Evolutionary conservation across 805 yeast genomes (phyloP), one percentile per base, ranked within the genome.

Genomic region (Hagleromyces aurorensis): DNA sequence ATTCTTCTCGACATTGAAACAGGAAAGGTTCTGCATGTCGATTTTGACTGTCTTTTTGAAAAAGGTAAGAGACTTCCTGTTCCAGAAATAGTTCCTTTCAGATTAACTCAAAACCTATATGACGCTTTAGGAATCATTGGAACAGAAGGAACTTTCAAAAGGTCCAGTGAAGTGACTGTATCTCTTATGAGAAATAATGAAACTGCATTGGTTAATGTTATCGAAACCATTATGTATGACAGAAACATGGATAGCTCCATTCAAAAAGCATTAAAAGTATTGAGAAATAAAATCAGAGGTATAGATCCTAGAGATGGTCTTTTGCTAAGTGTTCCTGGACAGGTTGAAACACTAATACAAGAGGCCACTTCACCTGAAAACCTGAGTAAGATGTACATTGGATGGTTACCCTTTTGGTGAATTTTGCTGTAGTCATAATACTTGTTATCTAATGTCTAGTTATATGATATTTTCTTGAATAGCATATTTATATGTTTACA

Each of bases 21-120:
- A 3, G 98, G 98, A 1, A 75, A 74, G 6, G 73, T 85, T 0
- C 58, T 91, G 38, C 99, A 91, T 54, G 96, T 91, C 32, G 99
- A 93, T 57, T 91, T 91, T 55, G 97, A 93, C 51, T 89, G 97
- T 61, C 62, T 91, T 23, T 91, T 93, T 49, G 97, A 89, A 34
- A 91, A 89, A 51, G 78, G 70, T 24, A 58, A 56, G 25, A 83
- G 82, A 14, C 59, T 77, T 16, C 76, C 78, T 2, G 78, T 81
- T 5, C 99, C 99, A 0, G 99, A 91, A 50, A 64, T 84, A 17
- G 98, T 91, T 2, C 99, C 98, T 0, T 91, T 91, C 57, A 65
- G 99, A 41, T 55, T 91, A 27, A 91, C 98, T 0, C 80, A 75
- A 29, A 89, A 91, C 48, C 69, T 91, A 64, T 76, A 77, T 3